Evolutionary conservation across 2,329 filamentous ascomycete genomes (phyloP), one percentile per base, ranked within the genome.

Genomic region (Fusarium staphyleae): DNA sequence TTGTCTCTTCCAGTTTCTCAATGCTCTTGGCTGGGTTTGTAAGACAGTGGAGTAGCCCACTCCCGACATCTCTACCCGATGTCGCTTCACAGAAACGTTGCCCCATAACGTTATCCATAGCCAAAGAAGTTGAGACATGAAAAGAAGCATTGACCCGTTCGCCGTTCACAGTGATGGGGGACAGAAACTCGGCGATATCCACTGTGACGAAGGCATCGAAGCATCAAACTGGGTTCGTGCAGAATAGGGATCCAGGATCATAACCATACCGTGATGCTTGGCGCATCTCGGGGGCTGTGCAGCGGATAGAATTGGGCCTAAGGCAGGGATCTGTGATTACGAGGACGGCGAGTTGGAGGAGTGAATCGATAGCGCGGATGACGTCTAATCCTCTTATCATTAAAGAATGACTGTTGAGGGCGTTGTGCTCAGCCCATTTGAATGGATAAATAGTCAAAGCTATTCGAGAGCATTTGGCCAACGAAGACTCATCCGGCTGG

Each of bases 231-330:
- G 57, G 57, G 60, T 63, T 60, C 45, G 61, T 60, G 60, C 57
- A 62, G 57, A 33, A 47, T 66, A 52, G 60, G 46, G 49, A 52
- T 46, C 58, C 46, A 53, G 53, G 50, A 63, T 55, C 53, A 61
- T 22, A 47, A 52, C 55, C 60, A n/a, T 55, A 53, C 53, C 48
- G 40, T 55, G 61, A 64, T 61, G 55, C 60, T 67, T 62, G 62
- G 54, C 62, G 53, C 57, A 66, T 62, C 59, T 61, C 29, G 55
- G 65, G 58, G 66, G 66, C 66, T 69, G 66, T 69, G 65, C 66
- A 69, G 55, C 60, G 56, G 63, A 60, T 61, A 66, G 60, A 52
- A 50, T 55, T 53, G 51, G 49, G 39, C 33, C 48, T 57, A 44
- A 57, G 60, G 46, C 65, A 64, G 47, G 64, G 64, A 48, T 62